These are phyloP conservation scores for Botryotinia globosa DNA, from an alignment of 2,329 filamentous ascomycete species.

Conservation along the genomic window DNA sequence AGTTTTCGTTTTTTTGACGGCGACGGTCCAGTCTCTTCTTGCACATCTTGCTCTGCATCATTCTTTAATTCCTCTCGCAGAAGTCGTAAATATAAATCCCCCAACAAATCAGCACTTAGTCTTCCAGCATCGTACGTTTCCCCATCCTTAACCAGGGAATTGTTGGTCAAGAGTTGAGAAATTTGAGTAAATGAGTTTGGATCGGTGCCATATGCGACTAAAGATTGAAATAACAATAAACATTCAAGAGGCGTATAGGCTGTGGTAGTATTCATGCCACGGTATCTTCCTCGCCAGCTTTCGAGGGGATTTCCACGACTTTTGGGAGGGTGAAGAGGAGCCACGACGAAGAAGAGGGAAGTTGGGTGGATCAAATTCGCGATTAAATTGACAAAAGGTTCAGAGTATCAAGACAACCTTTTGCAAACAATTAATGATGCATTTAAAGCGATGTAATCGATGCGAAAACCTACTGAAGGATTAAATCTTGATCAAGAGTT, in stretches of 20 bases:
- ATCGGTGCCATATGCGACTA: conserved; percentile 65
- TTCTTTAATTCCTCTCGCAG: conserved; percentile 67
- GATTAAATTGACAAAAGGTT: not conserved
- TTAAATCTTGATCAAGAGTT: not conserved
- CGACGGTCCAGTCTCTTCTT: conserved; percentile 47
- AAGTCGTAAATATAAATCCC: conserved; percentile 73
- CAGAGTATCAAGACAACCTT: not conserved
- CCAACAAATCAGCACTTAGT: conserved; percentile 73
- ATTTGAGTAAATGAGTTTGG: conserved; percentile 65
- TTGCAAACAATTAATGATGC: conserved; percentile 7
- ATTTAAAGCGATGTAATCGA: not conserved
- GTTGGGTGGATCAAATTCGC: conserved; percentile 15
- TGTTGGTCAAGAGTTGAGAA: conserved; percentile 70
- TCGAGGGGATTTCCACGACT: conserved; percentile 55
- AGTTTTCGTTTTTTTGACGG: conserved; percentile 74
- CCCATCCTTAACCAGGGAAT: conserved; percentile 68
- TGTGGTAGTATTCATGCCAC: conserved; percentile 56
- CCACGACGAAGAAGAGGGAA: conserved; percentile 42
- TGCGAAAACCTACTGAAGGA: not conserved
- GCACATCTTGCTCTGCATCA: conserved; percentile 43
- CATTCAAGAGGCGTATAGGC: conserved; percentile 83
- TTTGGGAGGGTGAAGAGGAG: conserved; percentile 54
- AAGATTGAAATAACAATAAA: conserved; percentile 78
- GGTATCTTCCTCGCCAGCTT: conserved; percentile 52
- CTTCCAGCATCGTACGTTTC: conserved; percentile 69